Evolutionary conservation across 192 early-diverging fungal genomes (phyloP).

Genomic region (Paraglomus brasilianum): DNA sequence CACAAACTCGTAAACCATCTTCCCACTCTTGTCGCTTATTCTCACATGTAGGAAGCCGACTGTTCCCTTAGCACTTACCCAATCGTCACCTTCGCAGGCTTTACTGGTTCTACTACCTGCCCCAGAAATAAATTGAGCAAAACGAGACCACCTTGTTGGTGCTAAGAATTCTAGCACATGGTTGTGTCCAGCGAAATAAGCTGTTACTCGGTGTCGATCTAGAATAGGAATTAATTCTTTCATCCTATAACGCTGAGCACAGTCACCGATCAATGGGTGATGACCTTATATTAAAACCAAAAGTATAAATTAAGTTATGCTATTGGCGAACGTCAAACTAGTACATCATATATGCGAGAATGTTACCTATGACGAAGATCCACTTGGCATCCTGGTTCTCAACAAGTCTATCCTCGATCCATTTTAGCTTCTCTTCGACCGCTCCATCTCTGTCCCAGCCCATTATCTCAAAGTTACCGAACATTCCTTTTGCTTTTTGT

Average conservation of each 20-base stretch:
- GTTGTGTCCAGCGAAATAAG: constrained; percentile 19
- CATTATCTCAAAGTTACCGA: not conserved
- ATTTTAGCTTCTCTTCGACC: constrained; percentile 13
- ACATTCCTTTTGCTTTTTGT: not conserved
- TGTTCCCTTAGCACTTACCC: constrained; percentile 4
- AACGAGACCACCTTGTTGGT: not conserved
- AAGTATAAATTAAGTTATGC: not conserved
- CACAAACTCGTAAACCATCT: not conserved
- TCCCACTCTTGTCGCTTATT: not conserved
- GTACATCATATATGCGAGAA: no score
- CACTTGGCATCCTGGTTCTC: constrained; percentile 20
- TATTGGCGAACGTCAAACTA: no score
- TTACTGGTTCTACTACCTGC: constrained; percentile 5
- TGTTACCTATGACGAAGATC: constrained; percentile 13
- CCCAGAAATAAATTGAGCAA: constrained; percentile 23
- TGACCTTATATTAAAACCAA: constrained; percentile 2
- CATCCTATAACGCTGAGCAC: not conserved
- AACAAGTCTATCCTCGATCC: constrained; percentile 20
- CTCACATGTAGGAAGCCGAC: constrained; percentile 19
- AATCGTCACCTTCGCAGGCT: constrained; percentile 12
- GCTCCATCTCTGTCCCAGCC: not conserved
- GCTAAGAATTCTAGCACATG: constrained; percentile 22
- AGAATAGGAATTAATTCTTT: not conserved
- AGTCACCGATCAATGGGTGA: constrained; percentile 22
- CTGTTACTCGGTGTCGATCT: constrained; percentile 11